phyloP scores from a whole-genome alignment of 75 land plant genomes.

The Chamaecyparis obtusa region DNA sequence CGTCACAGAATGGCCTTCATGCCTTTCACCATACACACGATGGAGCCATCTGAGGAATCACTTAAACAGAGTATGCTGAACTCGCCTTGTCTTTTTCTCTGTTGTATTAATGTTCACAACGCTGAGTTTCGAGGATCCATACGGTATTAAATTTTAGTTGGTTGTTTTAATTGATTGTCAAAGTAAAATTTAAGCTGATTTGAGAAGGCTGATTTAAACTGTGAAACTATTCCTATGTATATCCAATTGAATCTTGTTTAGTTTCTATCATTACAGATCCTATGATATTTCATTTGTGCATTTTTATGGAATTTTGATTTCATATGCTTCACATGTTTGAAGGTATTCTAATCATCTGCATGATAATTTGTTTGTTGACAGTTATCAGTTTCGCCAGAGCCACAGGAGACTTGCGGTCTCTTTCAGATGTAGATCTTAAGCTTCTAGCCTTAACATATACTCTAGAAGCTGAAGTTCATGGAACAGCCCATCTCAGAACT shows the following conservation, averaged over 20 bases:
- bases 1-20: constrained; percentile 63
- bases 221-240: too few relatives aligned
- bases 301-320: neutral
- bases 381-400: constrained; percentile 79
- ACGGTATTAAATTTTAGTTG: too few relatives aligned
- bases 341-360: neutral
- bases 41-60: constrained; percentile 82
- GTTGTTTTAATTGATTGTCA: neutral
- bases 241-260: neutral
- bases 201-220: too few relatives aligned
- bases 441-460: constrained; percentile 82
- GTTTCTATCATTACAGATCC: neutral
- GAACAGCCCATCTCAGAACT: constrained; percentile 67
- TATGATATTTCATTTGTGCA: neutral
- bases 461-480: constrained; percentile 76
- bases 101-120: neutral
- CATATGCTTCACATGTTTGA: neutral
- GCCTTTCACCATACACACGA: constrained; percentile 50
- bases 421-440: constrained; percentile 87
- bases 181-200: too few relatives aligned
- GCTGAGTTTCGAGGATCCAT: neutral
- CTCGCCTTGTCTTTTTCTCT: neutral
- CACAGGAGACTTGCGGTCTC: constrained; percentile 85
- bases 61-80: constrained; percentile 61
- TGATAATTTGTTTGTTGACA: constrained; percentile 18